phyloP scores from a whole-genome alignment of 768 basidiomycete genomes.

The Lyophyllum shimeji region DNA sequence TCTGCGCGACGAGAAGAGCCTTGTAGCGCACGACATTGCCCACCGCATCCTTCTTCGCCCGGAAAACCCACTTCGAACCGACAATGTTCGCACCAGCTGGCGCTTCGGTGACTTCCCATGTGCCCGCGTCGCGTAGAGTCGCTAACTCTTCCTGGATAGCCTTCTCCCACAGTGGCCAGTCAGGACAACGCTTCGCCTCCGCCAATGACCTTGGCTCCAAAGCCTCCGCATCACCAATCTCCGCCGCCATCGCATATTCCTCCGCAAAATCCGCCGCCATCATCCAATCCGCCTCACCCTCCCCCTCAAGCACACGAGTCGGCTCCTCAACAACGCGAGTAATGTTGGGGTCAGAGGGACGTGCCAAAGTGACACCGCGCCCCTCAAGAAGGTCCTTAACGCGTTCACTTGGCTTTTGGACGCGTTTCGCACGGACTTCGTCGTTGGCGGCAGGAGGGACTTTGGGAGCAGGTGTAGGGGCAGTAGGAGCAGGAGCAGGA shows the following conservation, averaged over 20 bases:
- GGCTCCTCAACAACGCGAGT: too few relatives aligned
- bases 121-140: constrained; percentile 20
- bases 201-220: constrained; percentile 9
- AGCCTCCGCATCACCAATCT: not conserved
- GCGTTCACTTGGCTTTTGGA: too few relatives aligned
- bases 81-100: constrained; percentile 22
- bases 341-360: too few relatives aligned
- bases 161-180: constrained; percentile 23
- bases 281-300: not conserved
- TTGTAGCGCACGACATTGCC: constrained; percentile 14
- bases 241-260: constrained; percentile 8
- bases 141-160: constrained; percentile 29
- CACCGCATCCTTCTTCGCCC: constrained; percentile 29
- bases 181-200: constrained; percentile 15
- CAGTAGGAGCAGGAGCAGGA: too few relatives aligned
- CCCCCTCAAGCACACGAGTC: constrained; percentile 1
- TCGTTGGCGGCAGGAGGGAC: too few relatives aligned
- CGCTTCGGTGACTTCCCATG: constrained; percentile 27
- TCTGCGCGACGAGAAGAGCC: constrained; percentile 23
- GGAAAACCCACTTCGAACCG: constrained; percentile 30
- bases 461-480: too few relatives aligned
- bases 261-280: not conserved
- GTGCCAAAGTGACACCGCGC: too few relatives aligned
- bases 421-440: too few relatives aligned
- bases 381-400: too few relatives aligned